These are phyloP conservation scores for Choiromyces venosus DNA, from an alignment of 495 filamentous ascomycete species.

Conservation along the genomic window DNA sequence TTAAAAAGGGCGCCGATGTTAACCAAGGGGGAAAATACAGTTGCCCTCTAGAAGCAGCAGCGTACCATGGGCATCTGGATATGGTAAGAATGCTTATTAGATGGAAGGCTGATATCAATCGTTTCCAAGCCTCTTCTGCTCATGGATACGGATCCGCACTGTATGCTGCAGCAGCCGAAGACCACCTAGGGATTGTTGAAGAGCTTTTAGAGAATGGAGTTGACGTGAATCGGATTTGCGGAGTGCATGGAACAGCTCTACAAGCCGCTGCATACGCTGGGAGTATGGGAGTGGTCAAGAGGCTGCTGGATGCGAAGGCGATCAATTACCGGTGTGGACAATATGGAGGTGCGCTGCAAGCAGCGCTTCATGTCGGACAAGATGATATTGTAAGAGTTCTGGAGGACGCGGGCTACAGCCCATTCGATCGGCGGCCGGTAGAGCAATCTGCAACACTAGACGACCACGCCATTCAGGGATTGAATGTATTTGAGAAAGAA, in stretches of 20 bases:
- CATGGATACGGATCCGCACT: slow-evolving; percentile 13
- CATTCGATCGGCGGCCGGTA: background rate
- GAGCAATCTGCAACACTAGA: slow-evolving; percentile 8
- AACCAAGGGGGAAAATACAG: background rate
- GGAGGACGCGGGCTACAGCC: background rate
- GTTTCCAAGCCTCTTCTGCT: background rate
- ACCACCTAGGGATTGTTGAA: slow-evolving; percentile 1
- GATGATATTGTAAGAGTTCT: slow-evolving; percentile 13
- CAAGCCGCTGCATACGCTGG: slow-evolving; percentile 15
- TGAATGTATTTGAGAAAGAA: slow-evolving; percentile 2
- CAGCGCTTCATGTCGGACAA: slow-evolving; percentile 1
- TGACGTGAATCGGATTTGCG: slow-evolving; percentile 4
- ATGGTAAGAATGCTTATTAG: background rate
- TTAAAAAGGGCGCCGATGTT: background rate
- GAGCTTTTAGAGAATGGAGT: slow-evolving; percentile 12
- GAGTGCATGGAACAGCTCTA: slow-evolving; percentile 16
- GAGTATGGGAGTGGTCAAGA: background rate
- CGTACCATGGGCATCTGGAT: background rate
- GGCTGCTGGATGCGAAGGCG: slow-evolving; percentile 7
- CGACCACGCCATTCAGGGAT: background rate
- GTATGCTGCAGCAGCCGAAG: slow-evolving; percentile 12
- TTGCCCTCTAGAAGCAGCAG: slow-evolving; percentile 8
- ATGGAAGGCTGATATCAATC: background rate
- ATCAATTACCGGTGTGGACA: background rate
- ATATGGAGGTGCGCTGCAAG: slow-evolving; percentile 10